Evolutionary conservation across 2,329 filamentous ascomycete genomes (phyloP), one percentile per base, ranked within the genome.

Genomic region (Fusarium mexicanum): DNA sequence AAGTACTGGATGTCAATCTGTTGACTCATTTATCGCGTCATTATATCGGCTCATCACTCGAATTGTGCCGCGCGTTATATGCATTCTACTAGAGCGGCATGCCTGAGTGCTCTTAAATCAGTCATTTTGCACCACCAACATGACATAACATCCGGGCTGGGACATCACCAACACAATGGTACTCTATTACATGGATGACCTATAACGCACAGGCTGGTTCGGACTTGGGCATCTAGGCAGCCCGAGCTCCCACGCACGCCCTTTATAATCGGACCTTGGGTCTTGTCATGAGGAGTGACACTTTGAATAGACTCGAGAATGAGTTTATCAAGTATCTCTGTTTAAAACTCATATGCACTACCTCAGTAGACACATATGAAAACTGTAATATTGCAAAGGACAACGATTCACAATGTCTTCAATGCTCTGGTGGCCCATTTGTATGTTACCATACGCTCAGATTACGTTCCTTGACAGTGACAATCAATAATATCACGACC

Each of bases 11-110:
- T 46, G 51, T 47, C 57, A 57, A 48, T 61, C 26, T 31, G 37
- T 50, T 48, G 59, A 26, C 47, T 55, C 62, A 68, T 47, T 47
- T 17, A 61, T 74, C 67, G 54, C 48, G 68, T 69, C 71, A 74
- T 67, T 48, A 33, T 24, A 46, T 43, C 35, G 38, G 11, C 46
- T 57, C n/a, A 69, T 68, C 54, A 51, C 51, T 73, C 66, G 62
- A 69, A 50, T 43, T 57, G 43, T 38, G 48, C 46, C 54, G 31
- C 64, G 44, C 33, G 37, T 58, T 63, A 38, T 59, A 55, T 66
- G 57, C 69, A 58, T 67, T 51, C 55, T 40, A 14, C 59, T 40
- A 64, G 65, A 46, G 59, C 17, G 38, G 43, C 57, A 66, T 58
- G 38, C 37, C 47, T 59, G 31, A 24, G 44, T 59, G 40, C 46